Conservation (phyloP, 163 green algal genomes). For the Chloromonas sp. region DNA sequence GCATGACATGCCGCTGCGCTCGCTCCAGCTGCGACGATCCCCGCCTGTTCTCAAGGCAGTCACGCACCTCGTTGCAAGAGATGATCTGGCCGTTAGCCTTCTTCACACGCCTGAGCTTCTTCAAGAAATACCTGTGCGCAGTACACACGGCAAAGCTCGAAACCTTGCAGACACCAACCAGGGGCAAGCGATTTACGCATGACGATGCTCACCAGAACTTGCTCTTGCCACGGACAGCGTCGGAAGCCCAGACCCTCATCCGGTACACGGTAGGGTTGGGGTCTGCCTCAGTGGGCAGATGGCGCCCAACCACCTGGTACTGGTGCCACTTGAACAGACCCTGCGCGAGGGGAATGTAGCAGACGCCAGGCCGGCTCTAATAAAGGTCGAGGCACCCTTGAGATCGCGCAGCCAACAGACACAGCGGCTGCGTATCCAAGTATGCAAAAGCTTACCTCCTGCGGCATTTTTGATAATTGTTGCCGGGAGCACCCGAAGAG, state of each 20-base stretch:
- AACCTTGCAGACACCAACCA: no score
- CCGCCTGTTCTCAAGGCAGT: no score
- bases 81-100: conserved; percentile 99
- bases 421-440: background rate
- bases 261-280: conserved; percentile 90
- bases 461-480: background rate
- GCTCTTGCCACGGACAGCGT: conserved; percentile 85
- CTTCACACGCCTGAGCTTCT: conserved; percentile 95
- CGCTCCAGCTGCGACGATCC: no score
- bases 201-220: conserved; percentile 94
- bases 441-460: background rate
- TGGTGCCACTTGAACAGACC: conserved; percentile 92
- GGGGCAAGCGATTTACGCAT: no score
- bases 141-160: background rate
- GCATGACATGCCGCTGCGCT: no score
- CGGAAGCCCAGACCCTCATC: conserved; percentile 98
- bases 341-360: conserved; percentile 36
- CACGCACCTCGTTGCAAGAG: conserved; percentile 85
- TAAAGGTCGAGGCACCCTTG: background rate
- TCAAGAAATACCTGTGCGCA: conserved; percentile 94
- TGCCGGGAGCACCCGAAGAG: background rate
- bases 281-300: conserved; percentile 85
- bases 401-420: conserved; percentile 7
- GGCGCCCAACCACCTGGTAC: conserved; percentile 98
- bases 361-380: background rate